Conservation (phyloP, 75 land plant species). For the Isoetes taiwanensis region DNA sequence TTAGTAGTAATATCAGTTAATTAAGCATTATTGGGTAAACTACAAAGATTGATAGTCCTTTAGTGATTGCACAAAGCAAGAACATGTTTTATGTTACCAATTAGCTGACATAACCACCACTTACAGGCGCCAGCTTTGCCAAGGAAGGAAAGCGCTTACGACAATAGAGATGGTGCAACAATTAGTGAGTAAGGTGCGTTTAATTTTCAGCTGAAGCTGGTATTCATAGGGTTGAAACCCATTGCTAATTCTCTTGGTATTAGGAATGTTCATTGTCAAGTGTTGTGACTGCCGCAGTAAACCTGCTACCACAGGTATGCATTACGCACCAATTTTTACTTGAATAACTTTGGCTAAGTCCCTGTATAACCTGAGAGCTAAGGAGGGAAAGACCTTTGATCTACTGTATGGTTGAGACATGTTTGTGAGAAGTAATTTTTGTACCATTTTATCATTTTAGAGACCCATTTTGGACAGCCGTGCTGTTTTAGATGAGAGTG, state of each 20-base stretch:
- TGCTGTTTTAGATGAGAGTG: conserved; percentile 68
- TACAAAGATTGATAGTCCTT: too few relatives aligned
- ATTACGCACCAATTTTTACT: background rate
- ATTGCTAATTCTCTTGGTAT: background rate
- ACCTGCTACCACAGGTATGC: conserved; percentile 80
- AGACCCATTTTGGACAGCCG: conserved; percentile 73
- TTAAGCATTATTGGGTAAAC: too few relatives aligned
- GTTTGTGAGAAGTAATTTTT: too few relatives aligned
- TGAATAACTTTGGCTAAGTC: background rate
- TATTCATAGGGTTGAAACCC: background rate
- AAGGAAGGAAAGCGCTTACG: conserved; percentile 71
- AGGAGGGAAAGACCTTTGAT: too few relatives aligned
- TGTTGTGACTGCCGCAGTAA: conserved; percentile 64
- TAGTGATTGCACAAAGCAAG: too few relatives aligned
- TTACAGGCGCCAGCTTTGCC: conserved; percentile 61
- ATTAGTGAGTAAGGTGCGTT: conserved; percentile 64
- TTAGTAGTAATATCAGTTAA: too few relatives aligned
- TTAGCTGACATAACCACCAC: background rate
- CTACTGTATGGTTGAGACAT: background rate
- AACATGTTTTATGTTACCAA: background rate
- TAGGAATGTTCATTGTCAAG: conserved; percentile 87
- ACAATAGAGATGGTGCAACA: conserved; percentile 61
- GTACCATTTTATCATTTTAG: too few relatives aligned
- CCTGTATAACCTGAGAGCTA: too few relatives aligned
- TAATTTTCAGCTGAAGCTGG: background rate